Evolutionary conservation across 768 basidiomycete genomes (phyloP).

Genomic region (Auriscalpium vulgare): DNA sequence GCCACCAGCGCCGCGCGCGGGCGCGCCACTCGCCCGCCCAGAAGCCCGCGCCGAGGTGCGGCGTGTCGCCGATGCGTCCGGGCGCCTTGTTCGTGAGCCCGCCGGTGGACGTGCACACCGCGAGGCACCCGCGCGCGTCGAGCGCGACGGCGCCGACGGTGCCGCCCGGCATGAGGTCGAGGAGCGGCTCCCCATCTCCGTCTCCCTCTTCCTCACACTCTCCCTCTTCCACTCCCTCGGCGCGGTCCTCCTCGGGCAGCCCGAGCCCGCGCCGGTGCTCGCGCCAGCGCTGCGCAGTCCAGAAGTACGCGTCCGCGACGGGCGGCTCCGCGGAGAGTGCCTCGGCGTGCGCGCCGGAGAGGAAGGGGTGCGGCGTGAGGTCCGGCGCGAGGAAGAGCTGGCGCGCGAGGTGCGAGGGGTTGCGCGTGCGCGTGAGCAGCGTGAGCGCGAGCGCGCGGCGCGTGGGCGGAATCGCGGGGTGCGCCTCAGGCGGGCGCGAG

Average conservation of each 20-base stretch:
- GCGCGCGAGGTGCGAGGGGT: conserved; percentile 66
- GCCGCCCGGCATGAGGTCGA: conserved; percentile 62
- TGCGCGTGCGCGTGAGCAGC: conserved; percentile 57
- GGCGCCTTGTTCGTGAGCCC: conserved; percentile 79
- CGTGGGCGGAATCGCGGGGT: conserved; percentile 47
- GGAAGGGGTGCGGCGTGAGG: conserved; percentile 56
- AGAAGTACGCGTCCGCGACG: conserved; percentile 74
- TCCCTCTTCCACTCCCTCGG: conserved; percentile 2
- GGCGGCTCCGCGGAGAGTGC: conserved; percentile 45
- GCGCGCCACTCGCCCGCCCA: conserved; percentile 77
- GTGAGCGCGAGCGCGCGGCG: conserved; percentile 60
- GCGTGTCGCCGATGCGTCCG: conserved; percentile 80
- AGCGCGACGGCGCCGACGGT: conserved; percentile 84
- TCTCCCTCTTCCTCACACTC: no score
- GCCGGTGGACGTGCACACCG: conserved; percentile 70
- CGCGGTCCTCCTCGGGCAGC: conserved; percentile 45
- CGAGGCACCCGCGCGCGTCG: conserved; percentile 67
- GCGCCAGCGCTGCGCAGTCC: conserved; percentile 64
- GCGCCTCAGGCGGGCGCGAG: conserved; percentile 50
- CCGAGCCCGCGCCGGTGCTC: conserved; percentile 71
- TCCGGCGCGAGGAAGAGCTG: conserved; percentile 63
- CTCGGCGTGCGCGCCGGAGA: conserved; percentile 64
- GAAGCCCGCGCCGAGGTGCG: conserved; percentile 68
- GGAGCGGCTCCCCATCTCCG: conserved; percentile 7
- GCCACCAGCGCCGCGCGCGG: conserved; percentile 31